These are phyloP conservation scores for Echinosophora koreensis DNA, from an alignment of 306 rosid species.

Conservation along the genomic window DNA sequence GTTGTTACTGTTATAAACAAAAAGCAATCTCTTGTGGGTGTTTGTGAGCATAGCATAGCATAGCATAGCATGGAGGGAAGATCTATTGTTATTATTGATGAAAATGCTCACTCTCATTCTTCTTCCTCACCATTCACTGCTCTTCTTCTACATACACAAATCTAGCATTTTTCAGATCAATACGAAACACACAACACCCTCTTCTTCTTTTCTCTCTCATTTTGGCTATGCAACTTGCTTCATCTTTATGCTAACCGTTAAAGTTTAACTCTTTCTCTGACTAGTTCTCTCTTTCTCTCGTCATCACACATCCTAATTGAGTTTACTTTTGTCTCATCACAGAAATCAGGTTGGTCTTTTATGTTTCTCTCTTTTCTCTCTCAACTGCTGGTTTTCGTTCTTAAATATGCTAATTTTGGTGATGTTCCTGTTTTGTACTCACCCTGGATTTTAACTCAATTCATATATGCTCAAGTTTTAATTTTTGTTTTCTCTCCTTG, in stretches of 20 bases:
- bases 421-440: slow-evolving; percentile 34
- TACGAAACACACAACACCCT: neutral
- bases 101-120: slow-evolving; percentile 32
- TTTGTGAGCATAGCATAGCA: too few relatives aligned
- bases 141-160: slow-evolving; percentile 21
- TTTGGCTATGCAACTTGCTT: slow-evolving; percentile 32
- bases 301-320: slow-evolving; percentile 40
- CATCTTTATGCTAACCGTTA: slow-evolving; percentile 44
- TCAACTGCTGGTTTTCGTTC: slow-evolving; percentile 13
- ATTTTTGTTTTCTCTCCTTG: slow-evolving; percentile 15
- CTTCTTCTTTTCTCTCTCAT: neutral
- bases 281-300: slow-evolving; percentile 32
- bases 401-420: slow-evolving; percentile 36
- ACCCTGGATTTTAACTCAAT: slow-evolving; percentile 51
- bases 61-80: slow-evolving; percentile 46
- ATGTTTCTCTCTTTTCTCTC: slow-evolving; percentile 38
- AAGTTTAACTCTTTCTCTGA: slow-evolving; percentile 41
- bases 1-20: slow-evolving; percentile 35
- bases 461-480: slow-evolving; percentile 26
- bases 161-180: slow-evolving; percentile 39
- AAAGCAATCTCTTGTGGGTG: too few relatives aligned
- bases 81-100: slow-evolving; percentile 20
- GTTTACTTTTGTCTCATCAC: slow-evolving; percentile 44
- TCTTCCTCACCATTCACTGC: neutral
- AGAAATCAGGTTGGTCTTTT: slow-evolving; percentile 61